Evolutionary conservation across 805 yeast species (phyloP), one percentile per base, ranked within the genome.

Genomic region (Kodamaea laetipori): DNA sequence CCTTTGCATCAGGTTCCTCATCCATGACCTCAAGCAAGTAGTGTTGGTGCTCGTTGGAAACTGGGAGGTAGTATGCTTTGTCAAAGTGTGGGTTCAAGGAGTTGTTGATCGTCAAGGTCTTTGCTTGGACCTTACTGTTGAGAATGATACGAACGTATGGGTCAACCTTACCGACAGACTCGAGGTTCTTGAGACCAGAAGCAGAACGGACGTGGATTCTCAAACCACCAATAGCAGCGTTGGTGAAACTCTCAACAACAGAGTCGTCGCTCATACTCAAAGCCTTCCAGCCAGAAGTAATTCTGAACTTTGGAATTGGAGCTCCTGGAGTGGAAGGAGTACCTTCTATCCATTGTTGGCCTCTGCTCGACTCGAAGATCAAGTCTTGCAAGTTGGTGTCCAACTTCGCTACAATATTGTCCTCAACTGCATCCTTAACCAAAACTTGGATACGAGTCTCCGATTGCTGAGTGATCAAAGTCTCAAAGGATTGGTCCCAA

Each of bases 241-340:
- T 66, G 40, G 70, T 71, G 38, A 68, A 64, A 10, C 71, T 66
- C 39, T 72, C 66, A 1, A 71, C 66, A 37, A 72, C 74, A 18
- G 71, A 63, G 34, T 80, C 81, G 13, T 51, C 65, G 33, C 58
- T 62, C 54, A 82, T 66, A 12, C 76, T 76, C 37, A 86, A 63
- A 4, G 90, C 89, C 58, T 84, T 86, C 92, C 92, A 86, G 30
- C 61, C 61, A 39, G 86, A 80, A 37, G 75, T 63, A 27, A 85
- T 55, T 53, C 78, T 74, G 42, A 84, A 66, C 34, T 67, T 64
- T 17, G 71, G 55, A 6, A 56, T 41, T 4, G 50, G 49, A 49
- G 24, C 48, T 18, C 52, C 55, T 6, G 50, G 50, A 4, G 41
- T 49, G 39, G 70, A 62, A 18, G 88, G 81, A 1, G 69, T 56